Evolutionary conservation across 2,329 filamentous ascomycete genomes (phyloP), one percentile per base, ranked within the genome.

Genomic region (Leptographium radiaticola): DNA sequence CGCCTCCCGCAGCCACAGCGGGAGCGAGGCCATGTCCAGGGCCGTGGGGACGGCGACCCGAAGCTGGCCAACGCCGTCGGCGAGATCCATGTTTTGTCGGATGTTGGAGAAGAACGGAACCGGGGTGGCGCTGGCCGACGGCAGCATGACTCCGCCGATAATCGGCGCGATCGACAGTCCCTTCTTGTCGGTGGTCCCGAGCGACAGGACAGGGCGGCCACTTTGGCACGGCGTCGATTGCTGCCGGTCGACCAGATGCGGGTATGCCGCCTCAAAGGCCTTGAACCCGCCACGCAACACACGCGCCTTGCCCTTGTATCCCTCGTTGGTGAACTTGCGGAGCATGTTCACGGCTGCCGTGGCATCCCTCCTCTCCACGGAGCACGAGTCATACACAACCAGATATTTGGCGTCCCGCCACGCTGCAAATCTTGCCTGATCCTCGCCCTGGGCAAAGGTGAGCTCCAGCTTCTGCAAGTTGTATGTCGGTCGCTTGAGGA

Each of bases 51-150:
- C 64, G 2, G 65, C 62, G 7, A 81, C 64, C n/a, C 81, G 76
- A 62, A 83, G 81, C 62, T 95, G 90, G 0, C 93, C 93, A 12
- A 97, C 91, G 20, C 93, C 93, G 60, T 89, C 89, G 36, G 94
- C 85, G 18, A 98, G 74, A 64, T 97, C 93, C 80, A 94, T 91
- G 59, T 97, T 95, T 66, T 97, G 93, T 45, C 93, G 83, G 61
- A 98, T 97, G 59, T 96, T 97, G 57, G 83, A 83, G 67, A 97
- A 97, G 71, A 98, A 97, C 0, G 91, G 90, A 62, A 94, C 95
- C 0, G 82, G 76, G 1, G 81, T 79, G 56, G 81, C 82, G 59
- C 81, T 76, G 0, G 80, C 76, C 42, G 73, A 72, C 1, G 93
- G 93, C 66, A 97, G 81, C 56, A 81, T 79, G 58, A 95, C 95